Conservation (phyloP, 2,329 filamentous ascomycete genomes). For the Chrysoporthe puriensis region DNA sequence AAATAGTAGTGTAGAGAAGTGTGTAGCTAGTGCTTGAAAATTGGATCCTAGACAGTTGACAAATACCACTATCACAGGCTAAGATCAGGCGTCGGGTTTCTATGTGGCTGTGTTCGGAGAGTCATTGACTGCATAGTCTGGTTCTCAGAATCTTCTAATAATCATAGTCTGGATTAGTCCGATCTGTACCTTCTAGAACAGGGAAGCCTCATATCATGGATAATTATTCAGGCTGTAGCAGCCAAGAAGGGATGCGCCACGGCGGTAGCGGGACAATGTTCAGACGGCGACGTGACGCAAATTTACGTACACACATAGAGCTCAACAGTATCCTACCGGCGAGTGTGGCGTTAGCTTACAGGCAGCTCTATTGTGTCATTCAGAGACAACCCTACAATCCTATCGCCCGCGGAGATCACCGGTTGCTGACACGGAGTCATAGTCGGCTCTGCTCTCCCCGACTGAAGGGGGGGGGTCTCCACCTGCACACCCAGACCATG, state of each 20-base stretch:
- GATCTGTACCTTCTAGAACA: background rate
- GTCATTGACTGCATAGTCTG: background rate
- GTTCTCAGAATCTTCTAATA: background rate
- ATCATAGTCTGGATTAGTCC: background rate
- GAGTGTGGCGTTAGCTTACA: no score
- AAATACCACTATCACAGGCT: background rate
- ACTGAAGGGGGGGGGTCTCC: background rate
- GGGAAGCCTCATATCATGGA: background rate
- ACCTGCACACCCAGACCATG: background rate
- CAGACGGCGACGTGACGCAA: background rate
- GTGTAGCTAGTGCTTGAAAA: background rate
- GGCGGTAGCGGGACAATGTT: background rate
- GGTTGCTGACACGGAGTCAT: background rate
- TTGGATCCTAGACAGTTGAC: background rate
- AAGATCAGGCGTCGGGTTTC: background rate
- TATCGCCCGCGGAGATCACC: background rate
- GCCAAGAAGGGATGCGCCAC: background rate
- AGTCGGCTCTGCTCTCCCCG: background rate
- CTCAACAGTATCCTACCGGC: no score
- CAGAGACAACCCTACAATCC: background rate
- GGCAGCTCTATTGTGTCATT: background rate
- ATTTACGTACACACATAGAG: no score
- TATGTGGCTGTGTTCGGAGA: background rate
- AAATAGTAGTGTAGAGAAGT: background rate
- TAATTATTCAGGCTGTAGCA: background rate